A percentile compares a stretch with the other conserved stretches of the same genome.
These are phyloP conservation scores for Cryptosporidium sp. DNA, from an alignment of 169 alveolate species.

Conservation along the genomic window DNA sequence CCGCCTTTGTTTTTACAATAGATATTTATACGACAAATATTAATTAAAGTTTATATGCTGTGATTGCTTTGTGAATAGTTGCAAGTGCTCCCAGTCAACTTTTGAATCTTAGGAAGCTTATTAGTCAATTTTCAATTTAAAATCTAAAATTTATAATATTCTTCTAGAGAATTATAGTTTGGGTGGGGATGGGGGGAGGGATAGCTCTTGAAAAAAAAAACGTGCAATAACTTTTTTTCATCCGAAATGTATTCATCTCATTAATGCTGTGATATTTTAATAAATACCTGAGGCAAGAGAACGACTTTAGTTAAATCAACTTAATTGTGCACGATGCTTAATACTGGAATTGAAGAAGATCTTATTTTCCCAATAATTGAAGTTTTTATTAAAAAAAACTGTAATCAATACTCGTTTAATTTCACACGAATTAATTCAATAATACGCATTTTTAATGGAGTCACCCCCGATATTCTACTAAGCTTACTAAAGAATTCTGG, in stretches of 20 bases:
- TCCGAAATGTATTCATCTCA: neutral
- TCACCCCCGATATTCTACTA: neutral
- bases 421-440: neutral
- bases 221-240: neutral
- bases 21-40: neutral
- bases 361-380: neutral
- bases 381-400: neutral
- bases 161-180: neutral
- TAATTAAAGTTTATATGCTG: neutral
- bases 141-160: no score
- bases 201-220: no score
- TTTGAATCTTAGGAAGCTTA: neutral
- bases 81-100: neutral
- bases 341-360: neutral
- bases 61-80: neutral
- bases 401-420: neutral
- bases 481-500: neutral
- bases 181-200: neutral
- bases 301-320: neutral
- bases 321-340: neutral
- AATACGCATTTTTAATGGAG: neutral
- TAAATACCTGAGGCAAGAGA: neutral
- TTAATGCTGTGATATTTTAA: neutral
- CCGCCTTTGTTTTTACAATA: slow-evolving; percentile 30
- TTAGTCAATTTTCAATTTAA: neutral